These are phyloP conservation scores for Penicillium manginii DNA, from an alignment of 495 filamentous ascomycete genomes.

Conservation along the genomic window DNA sequence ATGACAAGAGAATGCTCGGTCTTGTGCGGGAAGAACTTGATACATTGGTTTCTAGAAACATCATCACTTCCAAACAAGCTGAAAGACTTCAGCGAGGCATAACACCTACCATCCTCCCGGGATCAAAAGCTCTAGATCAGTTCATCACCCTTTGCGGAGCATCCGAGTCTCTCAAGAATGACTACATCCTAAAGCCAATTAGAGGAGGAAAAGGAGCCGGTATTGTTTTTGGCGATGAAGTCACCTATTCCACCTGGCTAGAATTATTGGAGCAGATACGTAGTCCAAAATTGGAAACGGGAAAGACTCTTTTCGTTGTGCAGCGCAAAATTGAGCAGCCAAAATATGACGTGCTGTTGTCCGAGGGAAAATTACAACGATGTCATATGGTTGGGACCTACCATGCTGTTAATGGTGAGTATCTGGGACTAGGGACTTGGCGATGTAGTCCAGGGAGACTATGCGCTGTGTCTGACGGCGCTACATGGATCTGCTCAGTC, in stretches of 20 bases:
- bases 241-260: slow-evolving; percentile 33
- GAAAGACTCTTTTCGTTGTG: slow-evolving; percentile 27
- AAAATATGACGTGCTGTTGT: slow-evolving; percentile 27
- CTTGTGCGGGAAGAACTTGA: slow-evolving; percentile 42
- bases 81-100: slow-evolving; percentile 18
- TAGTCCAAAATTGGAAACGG: slow-evolving; percentile 3
- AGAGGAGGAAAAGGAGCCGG: slow-evolving; percentile 44
- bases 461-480: slow-evolving; percentile 25
- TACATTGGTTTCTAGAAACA: slow-evolving; percentile 23
- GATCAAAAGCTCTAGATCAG: slow-evolving; percentile 17
- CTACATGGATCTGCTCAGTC: slow-evolving; percentile 23
- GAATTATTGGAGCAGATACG: slow-evolving; percentile 18
- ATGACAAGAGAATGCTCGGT: slow-evolving; percentile 53
- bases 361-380: not conserved
- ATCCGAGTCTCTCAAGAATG: slow-evolving; percentile 22
- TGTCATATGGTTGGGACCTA: slow-evolving; percentile 36
- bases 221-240: slow-evolving; percentile 45
- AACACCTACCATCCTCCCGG: slow-evolving; percentile 24
- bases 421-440: slow-evolving; percentile 34
- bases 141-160: slow-evolving; percentile 15
- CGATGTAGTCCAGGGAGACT: slow-evolving; percentile 23
- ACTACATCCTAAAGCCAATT: slow-evolving; percentile 45
- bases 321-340: slow-evolving; percentile 36
- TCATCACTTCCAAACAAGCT: slow-evolving; percentile 29
- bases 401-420: slow-evolving; percentile 26